Conservation (phyloP, 345 rosid species). For the Clausena lansium region DNA sequence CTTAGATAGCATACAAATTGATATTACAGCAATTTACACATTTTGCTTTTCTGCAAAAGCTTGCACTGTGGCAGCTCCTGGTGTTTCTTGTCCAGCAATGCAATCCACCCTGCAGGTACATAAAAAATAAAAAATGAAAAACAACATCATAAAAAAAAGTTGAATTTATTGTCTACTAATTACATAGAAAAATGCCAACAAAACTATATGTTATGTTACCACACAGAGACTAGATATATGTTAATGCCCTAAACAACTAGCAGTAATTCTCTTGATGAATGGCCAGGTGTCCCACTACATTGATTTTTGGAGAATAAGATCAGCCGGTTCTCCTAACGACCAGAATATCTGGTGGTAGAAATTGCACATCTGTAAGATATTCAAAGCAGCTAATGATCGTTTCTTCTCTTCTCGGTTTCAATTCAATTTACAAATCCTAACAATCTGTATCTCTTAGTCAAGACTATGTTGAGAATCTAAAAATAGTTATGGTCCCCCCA, state of each 20-base stretch:
- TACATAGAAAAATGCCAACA: background rate
- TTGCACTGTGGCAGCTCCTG: background rate
- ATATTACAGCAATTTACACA: background rate
- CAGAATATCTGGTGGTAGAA: background rate
- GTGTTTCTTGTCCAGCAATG: constrained; percentile 12
- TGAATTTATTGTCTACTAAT: background rate
- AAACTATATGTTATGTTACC: background rate
- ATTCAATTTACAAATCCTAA: background rate
- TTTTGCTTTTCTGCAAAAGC: background rate
- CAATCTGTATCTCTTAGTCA: background rate
- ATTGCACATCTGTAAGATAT: background rate
- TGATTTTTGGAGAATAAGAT: background rate
- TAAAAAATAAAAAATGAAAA: background rate
- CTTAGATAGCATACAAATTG: background rate
- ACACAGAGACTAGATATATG: background rate
- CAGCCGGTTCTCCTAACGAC: background rate
- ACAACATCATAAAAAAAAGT: background rate
- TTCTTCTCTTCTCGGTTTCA: background rate
- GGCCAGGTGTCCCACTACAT: too few relatives aligned
- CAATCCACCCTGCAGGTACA: constrained; percentile 14
- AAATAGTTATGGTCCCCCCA: background rate
- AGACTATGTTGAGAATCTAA: background rate
- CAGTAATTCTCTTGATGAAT: too few relatives aligned
- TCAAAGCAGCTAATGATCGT: background rate
- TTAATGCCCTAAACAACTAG: background rate